These are phyloP conservation scores for Cordia subcordata DNA, from an alignment of 257 asterid genomes.

Conservation along the genomic window DNA sequence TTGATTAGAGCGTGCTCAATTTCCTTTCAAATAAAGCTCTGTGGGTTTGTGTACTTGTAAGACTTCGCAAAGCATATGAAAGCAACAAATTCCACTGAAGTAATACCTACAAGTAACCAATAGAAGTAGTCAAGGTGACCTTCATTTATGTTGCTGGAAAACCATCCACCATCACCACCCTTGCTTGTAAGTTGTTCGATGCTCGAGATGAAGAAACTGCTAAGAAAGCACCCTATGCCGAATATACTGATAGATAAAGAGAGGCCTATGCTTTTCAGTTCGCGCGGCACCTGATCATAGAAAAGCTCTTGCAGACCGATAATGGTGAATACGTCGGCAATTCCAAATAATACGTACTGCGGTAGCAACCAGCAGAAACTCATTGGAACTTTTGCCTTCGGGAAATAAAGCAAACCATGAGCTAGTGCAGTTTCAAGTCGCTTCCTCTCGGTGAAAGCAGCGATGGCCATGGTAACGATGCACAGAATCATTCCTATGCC, in stretches of 20 bases:
- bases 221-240: conserved; percentile 53
- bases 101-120: conserved; percentile 52
- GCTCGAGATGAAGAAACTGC: conserved; percentile 50
- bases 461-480: conserved; percentile 34
- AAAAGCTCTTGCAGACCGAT: conserved; percentile 69
- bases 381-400: conserved; percentile 47
- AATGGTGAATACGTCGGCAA: conserved; percentile 42
- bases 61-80: conserved; percentile 34
- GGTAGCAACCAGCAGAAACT: conserved; percentile 71
- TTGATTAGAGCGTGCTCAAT: neutral
- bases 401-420: conserved; percentile 36
- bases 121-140: conserved; percentile 72
- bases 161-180: conserved; percentile 46
- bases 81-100: conserved; percentile 22
- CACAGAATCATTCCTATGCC: conserved; percentile 46
- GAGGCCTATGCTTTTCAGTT: conserved; percentile 49
- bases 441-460: conserved; percentile 48
- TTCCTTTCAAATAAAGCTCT: neutral
- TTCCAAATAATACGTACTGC: conserved; percentile 42
- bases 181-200: conserved; percentile 36
- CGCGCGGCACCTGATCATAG: conserved; percentile 59
- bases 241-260: conserved; percentile 49
- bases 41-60: conserved; percentile 11
- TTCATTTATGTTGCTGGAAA: conserved; percentile 50
- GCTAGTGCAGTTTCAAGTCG: conserved; percentile 40